Evolutionary conservation across 2,329 filamentous ascomycete species (phyloP).

Genomic region (Moelleriella libera): DNA sequence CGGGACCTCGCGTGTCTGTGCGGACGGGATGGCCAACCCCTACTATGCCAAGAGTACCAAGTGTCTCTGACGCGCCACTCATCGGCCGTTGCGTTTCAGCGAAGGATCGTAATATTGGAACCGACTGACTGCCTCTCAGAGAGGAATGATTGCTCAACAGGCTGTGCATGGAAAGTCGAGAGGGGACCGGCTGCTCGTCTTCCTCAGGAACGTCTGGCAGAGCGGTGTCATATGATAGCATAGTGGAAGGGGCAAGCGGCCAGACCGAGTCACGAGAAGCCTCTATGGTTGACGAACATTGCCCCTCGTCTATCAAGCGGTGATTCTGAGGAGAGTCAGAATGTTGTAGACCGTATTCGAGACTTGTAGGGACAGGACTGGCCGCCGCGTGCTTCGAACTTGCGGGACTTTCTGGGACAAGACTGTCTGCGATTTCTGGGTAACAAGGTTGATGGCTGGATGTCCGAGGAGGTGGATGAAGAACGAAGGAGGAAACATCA

Average conservation of each 20-base stretch:
- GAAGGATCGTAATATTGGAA: constrained; percentile 36
- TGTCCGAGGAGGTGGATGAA: constrained; percentile 35
- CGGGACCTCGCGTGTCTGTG: constrained; percentile 11
- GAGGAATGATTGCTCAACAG: constrained; percentile 34
- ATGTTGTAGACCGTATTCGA: too few relatives aligned
- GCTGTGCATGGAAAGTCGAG: constrained; percentile 27
- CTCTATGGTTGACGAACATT: constrained; percentile 24
- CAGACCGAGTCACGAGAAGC: constrained; percentile 28
- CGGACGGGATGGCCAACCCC: constrained; percentile 7
- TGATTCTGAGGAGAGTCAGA: constrained; percentile 1
- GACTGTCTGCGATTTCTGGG: constrained; percentile 23
- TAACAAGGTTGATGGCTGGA: constrained; percentile 40
- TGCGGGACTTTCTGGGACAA: constrained; percentile 20
- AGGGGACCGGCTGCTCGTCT: constrained; percentile 33
- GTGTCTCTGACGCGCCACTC: constrained; percentile 38
- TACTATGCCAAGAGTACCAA: constrained; percentile 29
- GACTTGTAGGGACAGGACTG: constrained; percentile 7
- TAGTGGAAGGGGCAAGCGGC: constrained; percentile 16
- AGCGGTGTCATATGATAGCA: constrained; percentile 22
- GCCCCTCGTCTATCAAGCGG: constrained; percentile 5
- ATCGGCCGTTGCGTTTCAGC: constrained; percentile 23
- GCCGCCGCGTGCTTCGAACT: constrained; percentile 31
- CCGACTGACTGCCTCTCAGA: constrained; percentile 39
- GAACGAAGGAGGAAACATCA: constrained; percentile 18
- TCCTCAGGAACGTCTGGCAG: constrained; percentile 50